Conservation (phyloP, 2,329 filamentous ascomycete genomes). For the Paraphoma sp. region DNA sequence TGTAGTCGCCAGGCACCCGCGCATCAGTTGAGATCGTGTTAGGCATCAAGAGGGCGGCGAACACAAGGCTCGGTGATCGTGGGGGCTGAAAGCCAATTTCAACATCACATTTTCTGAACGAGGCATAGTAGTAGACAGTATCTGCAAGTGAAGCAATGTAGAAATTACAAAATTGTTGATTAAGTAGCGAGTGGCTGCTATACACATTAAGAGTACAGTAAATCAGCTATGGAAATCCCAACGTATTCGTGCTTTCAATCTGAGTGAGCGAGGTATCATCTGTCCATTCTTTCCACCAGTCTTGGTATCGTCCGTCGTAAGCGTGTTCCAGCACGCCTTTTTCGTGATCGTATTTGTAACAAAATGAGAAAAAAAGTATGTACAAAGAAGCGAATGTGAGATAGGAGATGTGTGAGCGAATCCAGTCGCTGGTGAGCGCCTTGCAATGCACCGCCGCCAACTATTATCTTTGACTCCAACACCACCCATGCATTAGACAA, state of each 20-base stretch:
- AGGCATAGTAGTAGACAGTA: background rate
- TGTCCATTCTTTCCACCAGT: background rate
- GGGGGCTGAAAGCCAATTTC: slow-evolving; percentile 12
- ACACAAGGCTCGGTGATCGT: background rate
- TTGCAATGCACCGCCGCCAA: background rate
- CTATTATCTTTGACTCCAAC: background rate
- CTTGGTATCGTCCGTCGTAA: slow-evolving; percentile 18
- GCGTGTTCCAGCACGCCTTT: slow-evolving; percentile 25
- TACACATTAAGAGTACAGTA: slow-evolving; percentile 13
- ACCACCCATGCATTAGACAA: background rate
- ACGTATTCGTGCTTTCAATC: slow-evolving; percentile 3
- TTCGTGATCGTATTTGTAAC: slow-evolving; percentile 13
- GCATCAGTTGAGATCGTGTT: background rate
- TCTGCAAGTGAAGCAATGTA: background rate
- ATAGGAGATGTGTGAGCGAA: background rate
- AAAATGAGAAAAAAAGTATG: slow-evolving; percentile 24
- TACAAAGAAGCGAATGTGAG: slow-evolving; percentile 13
- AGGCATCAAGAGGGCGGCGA: slow-evolving; percentile 10
- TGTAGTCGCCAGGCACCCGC: background rate
- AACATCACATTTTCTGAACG: slow-evolving; percentile 1
- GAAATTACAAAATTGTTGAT: slow-evolving; percentile 1
- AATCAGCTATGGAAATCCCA: background rate
- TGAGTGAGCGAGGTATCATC: slow-evolving; percentile 24
- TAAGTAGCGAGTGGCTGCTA: slow-evolving; percentile 15
- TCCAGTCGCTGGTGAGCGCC: background rate